phyloP scores from a whole-genome alignment of 2,329 filamentous ascomycete species.

The Cladosporium sp. region DNA sequence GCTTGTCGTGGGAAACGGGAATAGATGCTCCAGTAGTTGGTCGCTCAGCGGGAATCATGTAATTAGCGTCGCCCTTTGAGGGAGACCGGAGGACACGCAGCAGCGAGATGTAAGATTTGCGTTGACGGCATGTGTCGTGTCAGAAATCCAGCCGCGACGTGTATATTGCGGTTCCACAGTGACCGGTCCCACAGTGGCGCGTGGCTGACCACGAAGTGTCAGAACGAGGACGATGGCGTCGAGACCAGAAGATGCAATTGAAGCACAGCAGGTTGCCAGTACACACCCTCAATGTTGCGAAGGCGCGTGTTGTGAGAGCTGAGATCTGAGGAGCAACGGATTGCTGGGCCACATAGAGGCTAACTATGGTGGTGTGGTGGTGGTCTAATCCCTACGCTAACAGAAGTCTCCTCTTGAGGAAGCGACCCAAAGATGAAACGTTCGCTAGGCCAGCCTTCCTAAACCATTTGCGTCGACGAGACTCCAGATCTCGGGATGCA shows the following conservation, averaged over 20 bases:
- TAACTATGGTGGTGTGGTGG: not conserved
- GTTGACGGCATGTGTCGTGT: slow-evolving; percentile 4
- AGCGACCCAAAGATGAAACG: slow-evolving; percentile 12
- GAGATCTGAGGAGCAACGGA: slow-evolving; percentile 1
- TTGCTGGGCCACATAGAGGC: not conserved
- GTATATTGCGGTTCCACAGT: slow-evolving; percentile 1
- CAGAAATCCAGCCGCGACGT: not conserved
- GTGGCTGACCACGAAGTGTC: slow-evolving; percentile 2
- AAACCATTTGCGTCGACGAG: slow-evolving; percentile 8
- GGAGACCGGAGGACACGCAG: not conserved
- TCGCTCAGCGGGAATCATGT: not conserved
- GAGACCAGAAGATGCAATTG: not conserved
- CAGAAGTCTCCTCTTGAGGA: slow-evolving; percentile 9
- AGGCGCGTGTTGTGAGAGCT: slow-evolving; percentile 4
- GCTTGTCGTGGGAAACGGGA: slow-evolving; percentile 1
- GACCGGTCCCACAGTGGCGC: slow-evolving; percentile 6
- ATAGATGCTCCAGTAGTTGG: not conserved
- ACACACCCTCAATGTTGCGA: not conserved
- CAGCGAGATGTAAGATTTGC: not conserved
- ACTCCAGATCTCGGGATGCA: slow-evolving; percentile 7
- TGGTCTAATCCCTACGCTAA: slow-evolving; percentile 11
- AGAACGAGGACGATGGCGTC: not conserved
- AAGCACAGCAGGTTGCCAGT: slow-evolving; percentile 1
- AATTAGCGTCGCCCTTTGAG: not conserved
- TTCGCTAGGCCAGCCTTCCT: slow-evolving; percentile 4